These are phyloP conservation scores for Neurospora africana DNA, from an alignment of 495 filamentous ascomycete species.

Conservation along the genomic window DNA sequence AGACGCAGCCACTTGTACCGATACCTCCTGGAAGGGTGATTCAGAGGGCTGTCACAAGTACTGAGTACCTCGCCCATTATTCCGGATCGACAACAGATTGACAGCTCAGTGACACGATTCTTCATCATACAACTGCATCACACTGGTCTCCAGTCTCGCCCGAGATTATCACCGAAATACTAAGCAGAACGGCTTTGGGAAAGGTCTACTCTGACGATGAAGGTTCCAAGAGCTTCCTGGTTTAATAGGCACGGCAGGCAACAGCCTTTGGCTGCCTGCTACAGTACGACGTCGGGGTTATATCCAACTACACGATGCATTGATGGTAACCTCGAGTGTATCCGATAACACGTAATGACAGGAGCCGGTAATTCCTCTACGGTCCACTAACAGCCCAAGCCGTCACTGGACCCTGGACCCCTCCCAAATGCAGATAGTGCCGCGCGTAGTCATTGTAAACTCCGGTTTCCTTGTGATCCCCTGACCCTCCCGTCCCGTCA, in stretches of 20 bases:
- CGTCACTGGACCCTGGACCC: not conserved
- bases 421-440: not conserved
- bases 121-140: not conserved
- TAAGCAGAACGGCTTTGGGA: not conserved
- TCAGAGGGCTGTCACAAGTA: not conserved
- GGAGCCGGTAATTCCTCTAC: not conserved
- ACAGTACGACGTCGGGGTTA: not conserved
- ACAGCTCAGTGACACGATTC: not conserved
- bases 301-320: not conserved
- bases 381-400: not conserved
- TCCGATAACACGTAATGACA: not conserved
- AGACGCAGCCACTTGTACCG: not conserved
- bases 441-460: not conserved
- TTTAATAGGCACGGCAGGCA: not conserved
- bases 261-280: not conserved
- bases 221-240: not conserved
- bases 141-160: not conserved
- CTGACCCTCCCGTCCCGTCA: not conserved
- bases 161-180: not conserved
- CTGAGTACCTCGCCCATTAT: not conserved
- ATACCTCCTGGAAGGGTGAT: not conserved
- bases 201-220: not conserved
- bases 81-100: not conserved
- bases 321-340: not conserved
- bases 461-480: not conserved